These are phyloP conservation scores for Cercospora janseana DNA, from an alignment of 2,329 filamentous ascomycete species.

Conservation along the genomic window DNA sequence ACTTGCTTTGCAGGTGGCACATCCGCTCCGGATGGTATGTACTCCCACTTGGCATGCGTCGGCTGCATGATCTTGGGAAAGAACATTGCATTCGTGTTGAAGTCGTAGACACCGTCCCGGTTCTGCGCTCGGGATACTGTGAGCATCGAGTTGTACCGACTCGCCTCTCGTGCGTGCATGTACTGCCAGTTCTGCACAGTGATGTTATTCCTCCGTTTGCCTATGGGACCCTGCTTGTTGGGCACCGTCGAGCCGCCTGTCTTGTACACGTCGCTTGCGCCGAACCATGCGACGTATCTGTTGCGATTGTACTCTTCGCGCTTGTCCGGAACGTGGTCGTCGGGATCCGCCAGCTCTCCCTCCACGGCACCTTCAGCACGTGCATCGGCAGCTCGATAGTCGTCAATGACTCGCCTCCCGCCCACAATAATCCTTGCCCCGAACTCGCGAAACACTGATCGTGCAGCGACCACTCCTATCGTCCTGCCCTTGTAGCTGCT, in stretches of 20 bases:
- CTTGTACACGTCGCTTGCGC: slow-evolving; percentile 95
- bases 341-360: slow-evolving; percentile 86
- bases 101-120: slow-evolving; percentile 78
- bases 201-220: slow-evolving; percentile 82
- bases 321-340: slow-evolving; percentile 71
- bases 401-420: slow-evolving; percentile 79
- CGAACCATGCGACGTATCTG: slow-evolving; percentile 98
- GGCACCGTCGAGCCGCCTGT: slow-evolving; percentile 48
- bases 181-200: slow-evolving; percentile 96
- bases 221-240: slow-evolving; percentile 62
- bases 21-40: slow-evolving; percentile 52
- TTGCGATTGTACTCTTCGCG: slow-evolving; percentile 97
- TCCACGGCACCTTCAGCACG: slow-evolving; percentile 76
- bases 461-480: slow-evolving; percentile 93
- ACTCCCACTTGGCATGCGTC: slow-evolving; percentile 79
- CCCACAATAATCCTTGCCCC: slow-evolving; percentile 92
- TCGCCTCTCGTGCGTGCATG: slow-evolving; percentile 87
- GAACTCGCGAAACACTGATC: slow-evolving; percentile 96
- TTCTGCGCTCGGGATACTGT: slow-evolving; percentile 67
- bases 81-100: slow-evolving; percentile 89
- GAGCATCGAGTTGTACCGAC: slow-evolving; percentile 79
- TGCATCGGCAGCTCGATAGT: slow-evolving; percentile 78
- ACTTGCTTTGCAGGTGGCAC: slow-evolving; percentile 28
- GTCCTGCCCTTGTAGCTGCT: slow-evolving; percentile 98
- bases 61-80: slow-evolving; percentile 87